These are phyloP conservation scores for Fusarium citri DNA, from an alignment of 2,329 filamentous ascomycete genomes.

Conservation along the genomic window DNA sequence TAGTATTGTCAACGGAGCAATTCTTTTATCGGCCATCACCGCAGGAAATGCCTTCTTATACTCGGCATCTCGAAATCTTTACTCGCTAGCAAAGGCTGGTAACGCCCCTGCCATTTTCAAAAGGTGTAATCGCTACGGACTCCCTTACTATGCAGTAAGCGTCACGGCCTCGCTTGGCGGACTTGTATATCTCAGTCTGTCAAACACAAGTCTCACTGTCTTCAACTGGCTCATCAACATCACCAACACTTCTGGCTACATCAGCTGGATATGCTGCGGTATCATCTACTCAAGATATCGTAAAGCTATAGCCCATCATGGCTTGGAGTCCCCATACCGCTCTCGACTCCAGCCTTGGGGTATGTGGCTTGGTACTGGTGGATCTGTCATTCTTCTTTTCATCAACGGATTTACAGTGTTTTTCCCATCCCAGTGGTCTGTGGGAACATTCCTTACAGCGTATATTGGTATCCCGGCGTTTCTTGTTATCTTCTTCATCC, in stretches of 20 bases:
- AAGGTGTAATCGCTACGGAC: constrained; percentile 8
- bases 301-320: no score
- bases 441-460: no score
- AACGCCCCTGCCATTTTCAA: constrained; percentile 3
- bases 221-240: constrained; percentile 17
- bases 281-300: background rate
- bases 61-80: background rate
- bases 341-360: no score
- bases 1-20: constrained; percentile 9
- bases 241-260: background rate
- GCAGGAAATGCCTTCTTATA: constrained; percentile 8
- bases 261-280: constrained; percentile 5
- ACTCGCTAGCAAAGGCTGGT: constrained; percentile 6
- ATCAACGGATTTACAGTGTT: no score
- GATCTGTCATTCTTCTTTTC: no score
- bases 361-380: no score
- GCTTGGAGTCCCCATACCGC: no score
- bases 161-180: constrained; percentile 6
- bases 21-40: constrained; percentile 10
- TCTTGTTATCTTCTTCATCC: no score
- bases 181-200: constrained; percentile 5
- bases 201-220: constrained; percentile 1
- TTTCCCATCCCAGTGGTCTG: no score
- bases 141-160: constrained; percentile 3
- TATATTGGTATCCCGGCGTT: no score